A percentile compares a stretch with the other conserved stretches of the same genome.
phyloP scores from a whole-genome alignment of 2,329 filamentous ascomycete genomes.

The Curvularia verruculosa region DNA sequence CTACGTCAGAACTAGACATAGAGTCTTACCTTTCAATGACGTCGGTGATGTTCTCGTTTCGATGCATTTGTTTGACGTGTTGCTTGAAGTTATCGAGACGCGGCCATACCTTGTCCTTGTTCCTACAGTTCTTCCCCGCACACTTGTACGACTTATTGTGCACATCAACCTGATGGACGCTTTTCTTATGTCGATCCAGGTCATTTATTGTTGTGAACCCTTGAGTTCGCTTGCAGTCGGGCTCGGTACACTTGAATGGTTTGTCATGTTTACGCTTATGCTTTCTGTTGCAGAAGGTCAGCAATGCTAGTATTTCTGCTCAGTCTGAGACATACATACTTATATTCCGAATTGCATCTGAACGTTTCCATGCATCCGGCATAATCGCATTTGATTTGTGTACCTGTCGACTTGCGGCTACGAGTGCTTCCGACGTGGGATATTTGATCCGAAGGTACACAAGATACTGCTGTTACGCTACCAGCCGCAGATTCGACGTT shows the following conservation, averaged over 20 bases:
- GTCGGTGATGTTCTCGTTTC: constrained; percentile 50
- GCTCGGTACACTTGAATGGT: constrained; percentile 65
- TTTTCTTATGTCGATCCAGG: constrained; percentile 76
- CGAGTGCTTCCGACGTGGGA: constrained; percentile 38
- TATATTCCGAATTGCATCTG: constrained; percentile 47
- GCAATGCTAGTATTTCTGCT: neutral
- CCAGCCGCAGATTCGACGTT: constrained; percentile 23
- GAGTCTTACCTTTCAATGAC: constrained; percentile 55
- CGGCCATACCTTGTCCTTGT: constrained; percentile 74
- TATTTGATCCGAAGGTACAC: constrained; percentile 27
- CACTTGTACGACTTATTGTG: constrained; percentile 62
- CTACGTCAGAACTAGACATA: neutral
- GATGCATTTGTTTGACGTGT: constrained; percentile 75
- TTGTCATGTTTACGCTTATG: constrained; percentile 74
- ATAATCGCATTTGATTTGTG: neutral
- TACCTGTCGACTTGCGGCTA: constrained; percentile 18
- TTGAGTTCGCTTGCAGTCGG: constrained; percentile 61
- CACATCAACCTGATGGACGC: constrained; percentile 65
- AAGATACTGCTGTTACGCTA: constrained; percentile 23
- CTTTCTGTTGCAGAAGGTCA: constrained; percentile 63
- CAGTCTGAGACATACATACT: constrained; percentile 33
- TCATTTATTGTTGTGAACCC: constrained; percentile 85
- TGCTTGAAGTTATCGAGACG: constrained; percentile 85
- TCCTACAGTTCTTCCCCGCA: constrained; percentile 61
- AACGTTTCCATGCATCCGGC: constrained; percentile 16